These are phyloP conservation scores for Mycena filopes DNA, from an alignment of 768 basidiomycete genomes.

Conservation along the genomic window DNA sequence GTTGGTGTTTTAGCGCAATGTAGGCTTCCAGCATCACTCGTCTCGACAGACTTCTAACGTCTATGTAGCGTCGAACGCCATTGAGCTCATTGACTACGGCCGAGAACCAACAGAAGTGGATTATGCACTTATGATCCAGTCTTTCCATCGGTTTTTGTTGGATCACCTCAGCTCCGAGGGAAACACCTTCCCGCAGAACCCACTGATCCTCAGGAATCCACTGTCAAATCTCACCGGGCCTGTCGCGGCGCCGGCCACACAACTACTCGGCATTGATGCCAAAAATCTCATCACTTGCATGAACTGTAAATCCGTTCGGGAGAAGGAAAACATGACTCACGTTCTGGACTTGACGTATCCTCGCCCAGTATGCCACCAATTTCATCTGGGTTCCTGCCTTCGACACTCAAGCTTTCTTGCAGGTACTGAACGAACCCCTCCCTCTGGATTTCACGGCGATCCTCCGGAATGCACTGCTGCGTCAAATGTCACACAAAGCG, in stretches of 20 bases:
- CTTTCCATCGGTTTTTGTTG: constrained; percentile 93
- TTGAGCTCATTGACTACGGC: constrained; percentile 91
- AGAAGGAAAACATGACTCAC: constrained; percentile 85
- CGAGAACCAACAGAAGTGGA: constrained; percentile 77
- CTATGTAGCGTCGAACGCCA: constrained; percentile 70
- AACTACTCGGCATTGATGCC: constrained; percentile 84
- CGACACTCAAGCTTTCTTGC: constrained; percentile 5
- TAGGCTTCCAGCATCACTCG: constrained; percentile 41
- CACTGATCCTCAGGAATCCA: constrained; percentile 53
- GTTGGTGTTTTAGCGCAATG: constrained; percentile 91
- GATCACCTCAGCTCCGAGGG: constrained; percentile 86
- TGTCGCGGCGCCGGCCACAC: constrained; percentile 80
- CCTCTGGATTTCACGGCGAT: constrained; percentile 71
- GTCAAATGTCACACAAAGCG: constrained; percentile 87
- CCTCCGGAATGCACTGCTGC: constrained; percentile 78
- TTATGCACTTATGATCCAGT: constrained; percentile 91
- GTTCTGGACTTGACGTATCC: constrained; percentile 90
- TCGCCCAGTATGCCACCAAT: constrained; percentile 65
- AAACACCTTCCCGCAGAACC: constrained; percentile 70
- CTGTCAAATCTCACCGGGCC: constrained; percentile 36
- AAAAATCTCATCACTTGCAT: constrained; percentile 80
- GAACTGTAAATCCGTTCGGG: constrained; percentile 75
- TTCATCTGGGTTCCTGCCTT: constrained; percentile 2
- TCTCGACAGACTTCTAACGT: neutral
- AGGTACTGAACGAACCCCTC: constrained; percentile 44